Evolutionary conservation across 2,329 filamentous ascomycete genomes (phyloP), one percentile per base, ranked within the genome.

Genomic region (Seiridium unicorne): DNA sequence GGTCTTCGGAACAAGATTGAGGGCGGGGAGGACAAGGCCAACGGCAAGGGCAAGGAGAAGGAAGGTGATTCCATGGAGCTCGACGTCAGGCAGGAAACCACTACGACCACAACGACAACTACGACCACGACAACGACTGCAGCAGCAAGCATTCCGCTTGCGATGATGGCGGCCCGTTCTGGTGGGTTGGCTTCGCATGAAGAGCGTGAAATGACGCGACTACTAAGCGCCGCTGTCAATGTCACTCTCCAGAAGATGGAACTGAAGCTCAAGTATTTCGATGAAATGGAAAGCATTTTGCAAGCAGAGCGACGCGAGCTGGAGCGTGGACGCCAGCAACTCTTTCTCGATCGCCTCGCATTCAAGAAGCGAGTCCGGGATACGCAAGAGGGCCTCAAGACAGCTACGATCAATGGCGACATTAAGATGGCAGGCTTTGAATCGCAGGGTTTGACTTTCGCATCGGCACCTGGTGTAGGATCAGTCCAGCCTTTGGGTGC

Each of bases 201-300:
- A 75, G 95, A 99, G 76, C 91, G 96, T 60, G 93, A 97, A 76
- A 95, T 98, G 86, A 96, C 93, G 26, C 90, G 93, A 13, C 86
- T 98, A 51, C 92, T 99, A 8, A 94, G 93, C 2, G 90, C 93
- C 5, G 92, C 93, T 0, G 92, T 97, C 57, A 99, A 99, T 72
- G 84, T 96, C 10, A 94, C 92, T n/a, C 81, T 98, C 40, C 90
- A 97, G 72, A 99, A 99, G 77, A 88, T 98, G 63, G 93, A 98
- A 76, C 81, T 98, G 68, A 99, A 99, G 78, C 84, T 99, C 61
- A 89, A 92, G 70, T 96, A 98, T 74, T 99, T 99, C 77, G 90
- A 91, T 69, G 95, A 99, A 74, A 93, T 99, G 84, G 95, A 99
- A 76, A 85, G 91, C 18, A 89, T 97, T 49, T 82, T 99, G 55